Conservation (phyloP, 2,329 filamentous ascomycete species). For the Colletotrichum caudatum region DNA sequence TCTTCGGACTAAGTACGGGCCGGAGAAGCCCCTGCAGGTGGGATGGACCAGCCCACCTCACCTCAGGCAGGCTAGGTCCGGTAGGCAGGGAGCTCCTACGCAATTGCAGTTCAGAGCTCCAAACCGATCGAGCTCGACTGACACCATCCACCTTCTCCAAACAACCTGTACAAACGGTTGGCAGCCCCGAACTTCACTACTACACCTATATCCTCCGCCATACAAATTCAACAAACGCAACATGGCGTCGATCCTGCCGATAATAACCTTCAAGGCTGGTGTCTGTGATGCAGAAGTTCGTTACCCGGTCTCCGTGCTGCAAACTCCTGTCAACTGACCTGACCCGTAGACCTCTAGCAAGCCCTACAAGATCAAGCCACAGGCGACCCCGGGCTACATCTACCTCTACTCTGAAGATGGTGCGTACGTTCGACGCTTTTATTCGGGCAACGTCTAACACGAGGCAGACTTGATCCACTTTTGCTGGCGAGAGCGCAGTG, state of each 20-base stretch:
- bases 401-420: conserved; percentile 95
- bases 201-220: background rate
- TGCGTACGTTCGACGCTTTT: conserved; percentile 51
- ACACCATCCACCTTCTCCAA: conserved; percentile 28
- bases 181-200: conserved; percentile 4
- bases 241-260: conserved; percentile 82
- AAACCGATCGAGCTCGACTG: conserved; percentile 29
- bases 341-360: conserved; percentile 59
- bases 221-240: conserved; percentile 43
- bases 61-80: conserved; percentile 8
- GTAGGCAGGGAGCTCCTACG: conserved; percentile 41
- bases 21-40: conserved; percentile 26
- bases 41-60: conserved; percentile 23
- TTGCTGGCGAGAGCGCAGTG: conserved; percentile 90
- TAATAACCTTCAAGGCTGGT: conserved; percentile 97
- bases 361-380: conserved; percentile 79
- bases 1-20: conserved; percentile 43
- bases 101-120: conserved; percentile 39
- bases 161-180: conserved; percentile 14
- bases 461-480: conserved; percentile 86
- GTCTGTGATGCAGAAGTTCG: conserved; percentile 86
- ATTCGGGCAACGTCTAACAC: conserved; percentile 1
- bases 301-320: conserved; percentile 46
- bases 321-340: conserved; percentile 42
- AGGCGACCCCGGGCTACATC: conserved; percentile 83